Percentiles rank a stretch among this genome's conserved stretches.
Conservation (phyloP, 805 yeast genomes). For the Yamadazyma phyllophila region DNA sequence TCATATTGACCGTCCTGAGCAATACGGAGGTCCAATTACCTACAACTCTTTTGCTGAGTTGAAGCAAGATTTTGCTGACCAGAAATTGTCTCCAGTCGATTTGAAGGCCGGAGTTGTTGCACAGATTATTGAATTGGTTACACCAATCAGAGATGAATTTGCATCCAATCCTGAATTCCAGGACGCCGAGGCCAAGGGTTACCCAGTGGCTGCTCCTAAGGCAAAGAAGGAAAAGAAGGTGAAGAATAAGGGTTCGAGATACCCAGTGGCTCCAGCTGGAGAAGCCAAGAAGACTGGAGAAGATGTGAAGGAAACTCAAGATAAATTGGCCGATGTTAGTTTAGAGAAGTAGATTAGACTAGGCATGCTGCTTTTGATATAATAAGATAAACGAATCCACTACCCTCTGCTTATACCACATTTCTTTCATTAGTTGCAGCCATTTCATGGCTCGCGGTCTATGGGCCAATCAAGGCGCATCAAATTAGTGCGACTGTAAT, state of each 20-base stretch:
- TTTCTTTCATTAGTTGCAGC: no score
- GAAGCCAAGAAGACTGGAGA: slow-evolving; percentile 30
- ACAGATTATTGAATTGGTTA: slow-evolving; percentile 74
- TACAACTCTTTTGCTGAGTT: slow-evolving; percentile 67
- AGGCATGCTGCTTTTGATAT: background rate
- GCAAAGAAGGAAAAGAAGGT: slow-evolving; percentile 71
- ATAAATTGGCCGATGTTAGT: slow-evolving; percentile 38
- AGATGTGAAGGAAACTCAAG: slow-evolving; percentile 28
- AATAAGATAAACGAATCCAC: background rate
- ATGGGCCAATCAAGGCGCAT: slow-evolving; percentile 21
- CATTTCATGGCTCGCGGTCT: background rate
- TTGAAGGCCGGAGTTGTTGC: slow-evolving; percentile 90
- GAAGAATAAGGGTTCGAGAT: slow-evolving; percentile 85
- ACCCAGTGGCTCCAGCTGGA: slow-evolving; percentile 59
- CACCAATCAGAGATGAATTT: slow-evolving; percentile 77
- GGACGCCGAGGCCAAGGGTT: slow-evolving; percentile 73
- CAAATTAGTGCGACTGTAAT: slow-evolving; percentile 18
- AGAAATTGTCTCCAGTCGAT: slow-evolving; percentile 86
- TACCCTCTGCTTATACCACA: background rate
- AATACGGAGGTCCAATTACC: slow-evolving; percentile 90
- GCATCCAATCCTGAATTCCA: slow-evolving; percentile 65
- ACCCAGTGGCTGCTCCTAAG: slow-evolving; percentile 67
- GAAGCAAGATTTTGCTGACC: slow-evolving; percentile 67
- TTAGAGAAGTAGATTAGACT: slow-evolving; percentile 20
- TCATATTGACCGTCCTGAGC: slow-evolving; percentile 86